Evolutionary conservation across 2,329 filamentous ascomycete species (phyloP), one percentile per base, ranked within the genome.

Genomic region (Uncinocarpus reesii): DNA sequence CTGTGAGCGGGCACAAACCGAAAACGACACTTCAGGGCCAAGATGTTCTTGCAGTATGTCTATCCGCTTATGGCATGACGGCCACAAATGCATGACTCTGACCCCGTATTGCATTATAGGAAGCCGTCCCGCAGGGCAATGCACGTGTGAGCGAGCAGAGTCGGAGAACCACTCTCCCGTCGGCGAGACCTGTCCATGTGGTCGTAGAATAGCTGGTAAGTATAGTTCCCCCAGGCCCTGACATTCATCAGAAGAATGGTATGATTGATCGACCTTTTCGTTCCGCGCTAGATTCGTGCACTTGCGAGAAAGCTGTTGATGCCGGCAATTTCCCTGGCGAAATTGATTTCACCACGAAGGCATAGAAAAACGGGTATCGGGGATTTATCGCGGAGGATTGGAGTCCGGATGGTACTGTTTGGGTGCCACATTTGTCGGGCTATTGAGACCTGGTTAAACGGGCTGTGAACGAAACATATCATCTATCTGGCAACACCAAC

Each of bases 291-390:
- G 80, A 72, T 62, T 80, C 76, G 20, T 92, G 86, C 70, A 92
- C 84, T n/a, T 95, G 88, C 64, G 83, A 87, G 67, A 89, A 86
- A 65, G 78, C 78, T 15, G 64, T 76, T 42, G 75, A 77, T 56
- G 76, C 79, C 47, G 77, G 77, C 32, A 73, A 75, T 50, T 78
- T 83, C 56, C 75, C 79, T 23, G 69, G 83, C 57, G 89, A 95
- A 78, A 85, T 77, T 42, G 89, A 95, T 67, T 95, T 95, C 63
- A 95, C 88, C 31, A 86, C 82, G 47, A 79, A 77, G 70, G 57
- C 59, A 44, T 58, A 54, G n/a, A n/a, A n/a, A n/a, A 45, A 21
- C 7, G 3, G 11, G 15, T 20, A 13, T 38, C 5, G n/a, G 23
- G 2, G 20, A 15, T 15, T 15, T 24, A 21, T 15, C 13, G 15